phyloP scores from a whole-genome alignment of 2,329 filamentous ascomycete genomes.

The Pseudocercospora fuligena region DNA sequence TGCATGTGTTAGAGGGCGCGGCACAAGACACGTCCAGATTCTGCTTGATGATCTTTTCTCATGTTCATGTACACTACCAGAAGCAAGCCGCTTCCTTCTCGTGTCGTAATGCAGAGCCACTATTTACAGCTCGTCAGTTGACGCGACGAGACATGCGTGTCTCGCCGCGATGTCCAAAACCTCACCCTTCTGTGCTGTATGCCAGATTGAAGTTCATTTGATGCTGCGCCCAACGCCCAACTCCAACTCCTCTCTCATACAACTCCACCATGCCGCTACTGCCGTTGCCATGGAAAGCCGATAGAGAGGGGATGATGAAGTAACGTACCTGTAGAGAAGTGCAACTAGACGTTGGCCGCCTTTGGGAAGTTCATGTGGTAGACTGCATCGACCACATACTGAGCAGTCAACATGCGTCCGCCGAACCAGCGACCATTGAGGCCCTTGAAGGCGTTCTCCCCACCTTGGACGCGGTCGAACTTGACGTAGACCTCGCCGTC shows the following conservation, averaged over 20 bases:
- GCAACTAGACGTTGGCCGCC: conserved; percentile 33
- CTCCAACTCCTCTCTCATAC: background rate
- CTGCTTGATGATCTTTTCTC: background rate
- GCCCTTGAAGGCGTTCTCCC: conserved; percentile 96
- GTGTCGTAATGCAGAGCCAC: conserved; percentile 2
- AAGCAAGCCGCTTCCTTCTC: background rate
- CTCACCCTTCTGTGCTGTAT: conserved; percentile 6
- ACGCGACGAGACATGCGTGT: background rate
- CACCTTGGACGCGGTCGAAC: conserved; percentile 92
- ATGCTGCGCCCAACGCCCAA: background rate
- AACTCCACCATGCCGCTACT: background rate
- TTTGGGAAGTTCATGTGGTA: conserved; percentile 64
- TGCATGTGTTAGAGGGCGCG: background rate
- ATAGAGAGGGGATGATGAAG: background rate
- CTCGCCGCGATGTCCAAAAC: background rate
- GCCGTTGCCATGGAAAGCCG: background rate
- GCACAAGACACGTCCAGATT: background rate
- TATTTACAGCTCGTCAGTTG: conserved; percentile 2
- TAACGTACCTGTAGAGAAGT: conserved; percentile 7
- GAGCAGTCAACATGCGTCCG: conserved; percentile 87
- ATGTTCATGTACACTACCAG: background rate
- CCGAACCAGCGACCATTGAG: conserved; percentile 97
- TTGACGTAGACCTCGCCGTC: conserved; percentile 98
- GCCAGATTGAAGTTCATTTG: background rate
- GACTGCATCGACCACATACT: conserved; percentile 96